A percentile compares a stretch with the other conserved stretches of the same genome.
Conservation (phyloP, 805 yeast genomes). For the Candida anglica region DNA sequence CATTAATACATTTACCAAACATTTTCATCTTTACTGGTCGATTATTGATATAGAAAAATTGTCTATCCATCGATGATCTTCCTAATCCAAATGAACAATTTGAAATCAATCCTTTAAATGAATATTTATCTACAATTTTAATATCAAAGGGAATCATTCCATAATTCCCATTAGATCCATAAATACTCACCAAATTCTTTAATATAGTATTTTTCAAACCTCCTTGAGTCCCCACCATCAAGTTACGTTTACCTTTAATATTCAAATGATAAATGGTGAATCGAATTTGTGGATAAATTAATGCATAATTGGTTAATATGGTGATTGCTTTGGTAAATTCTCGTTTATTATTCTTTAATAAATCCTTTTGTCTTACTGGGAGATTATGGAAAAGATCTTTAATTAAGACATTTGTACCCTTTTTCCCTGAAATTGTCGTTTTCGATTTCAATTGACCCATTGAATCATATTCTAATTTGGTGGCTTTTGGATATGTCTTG, state of each 20-base stretch:
- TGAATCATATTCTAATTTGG: slow-evolving; percentile 47
- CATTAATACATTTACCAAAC: slow-evolving; percentile 60
- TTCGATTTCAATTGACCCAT: slow-evolving; percentile 47
- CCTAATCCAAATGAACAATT: slow-evolving; percentile 78
- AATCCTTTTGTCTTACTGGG: slow-evolving; percentile 81
- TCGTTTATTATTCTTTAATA: slow-evolving; percentile 59
- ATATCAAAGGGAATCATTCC: slow-evolving; percentile 54
- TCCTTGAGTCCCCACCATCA: slow-evolving; percentile 60
- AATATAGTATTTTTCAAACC: slow-evolving; percentile 30
- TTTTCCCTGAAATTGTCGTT: slow-evolving; percentile 47
- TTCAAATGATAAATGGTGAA: slow-evolving; percentile 54
- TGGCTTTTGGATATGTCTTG: slow-evolving; percentile 52
- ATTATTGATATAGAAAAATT: slow-evolving; percentile 65
- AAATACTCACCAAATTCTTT: slow-evolving; percentile 62
- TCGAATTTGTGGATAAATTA: slow-evolving; percentile 55
- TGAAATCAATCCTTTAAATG: slow-evolving; percentile 63
- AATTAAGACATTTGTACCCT: slow-evolving; percentile 68
- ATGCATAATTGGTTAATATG: slow-evolving; percentile 62
- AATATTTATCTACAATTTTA: slow-evolving; percentile 29
- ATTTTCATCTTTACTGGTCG: slow-evolving; percentile 66
- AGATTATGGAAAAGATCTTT: slow-evolving; percentile 58
- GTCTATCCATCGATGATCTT: slow-evolving; percentile 69
- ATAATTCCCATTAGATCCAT: slow-evolving; percentile 61
- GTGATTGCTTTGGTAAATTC: slow-evolving; percentile 70
- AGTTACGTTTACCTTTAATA: slow-evolving; percentile 39